A percentile compares a stretch with the other conserved stretches of the same genome.
Conservation (phyloP, 768 basidiomycete genomes). For the Brasilioporus rufonigricans region DNA sequence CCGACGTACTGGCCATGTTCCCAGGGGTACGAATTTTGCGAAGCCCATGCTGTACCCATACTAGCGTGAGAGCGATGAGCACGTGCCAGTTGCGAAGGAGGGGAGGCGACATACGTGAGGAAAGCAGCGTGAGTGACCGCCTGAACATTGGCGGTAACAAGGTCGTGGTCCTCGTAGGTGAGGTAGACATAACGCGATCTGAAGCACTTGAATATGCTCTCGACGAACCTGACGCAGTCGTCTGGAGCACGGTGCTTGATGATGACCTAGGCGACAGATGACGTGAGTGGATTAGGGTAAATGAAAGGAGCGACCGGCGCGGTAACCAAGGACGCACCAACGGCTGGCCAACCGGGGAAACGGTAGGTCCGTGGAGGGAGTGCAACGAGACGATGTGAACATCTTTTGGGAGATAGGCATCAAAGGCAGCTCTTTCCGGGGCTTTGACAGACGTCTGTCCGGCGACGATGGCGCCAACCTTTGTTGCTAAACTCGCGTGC, state of each 20-base stretch:
- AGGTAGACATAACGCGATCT: conserved; percentile 86
- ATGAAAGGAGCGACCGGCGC: background rate
- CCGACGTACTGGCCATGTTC: conserved; percentile 93
- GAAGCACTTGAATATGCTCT: conserved; percentile 77
- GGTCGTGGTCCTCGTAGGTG: conserved; percentile 95
- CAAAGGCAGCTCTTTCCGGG: conserved; percentile 88
- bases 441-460: conserved; percentile 98
- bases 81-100: background rate
- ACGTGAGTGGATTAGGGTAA: background rate
- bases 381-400: conserved; percentile 90
- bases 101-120: conserved; percentile 58
- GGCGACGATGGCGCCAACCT: conserved; percentile 85
- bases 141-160: conserved; percentile 96
- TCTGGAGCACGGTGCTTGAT: conserved; percentile 83
- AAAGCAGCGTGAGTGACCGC: conserved; percentile 98
- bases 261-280: conserved; percentile 56
- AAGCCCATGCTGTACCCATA: conserved; percentile 97
- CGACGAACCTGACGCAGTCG: conserved; percentile 72
- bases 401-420: conserved; percentile 80
- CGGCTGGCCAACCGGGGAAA: conserved; percentile 86
- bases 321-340: conserved; percentile 50
- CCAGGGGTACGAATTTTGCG: conserved; percentile 83
- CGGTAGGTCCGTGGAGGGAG: conserved; percentile 90
- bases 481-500: conserved; percentile 77
- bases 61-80: conserved; percentile 41